Evolutionary conservation across 306 rosid species (phyloP), one percentile per base, ranked within the genome.

Genomic region (Pyrus betulifolia): DNA sequence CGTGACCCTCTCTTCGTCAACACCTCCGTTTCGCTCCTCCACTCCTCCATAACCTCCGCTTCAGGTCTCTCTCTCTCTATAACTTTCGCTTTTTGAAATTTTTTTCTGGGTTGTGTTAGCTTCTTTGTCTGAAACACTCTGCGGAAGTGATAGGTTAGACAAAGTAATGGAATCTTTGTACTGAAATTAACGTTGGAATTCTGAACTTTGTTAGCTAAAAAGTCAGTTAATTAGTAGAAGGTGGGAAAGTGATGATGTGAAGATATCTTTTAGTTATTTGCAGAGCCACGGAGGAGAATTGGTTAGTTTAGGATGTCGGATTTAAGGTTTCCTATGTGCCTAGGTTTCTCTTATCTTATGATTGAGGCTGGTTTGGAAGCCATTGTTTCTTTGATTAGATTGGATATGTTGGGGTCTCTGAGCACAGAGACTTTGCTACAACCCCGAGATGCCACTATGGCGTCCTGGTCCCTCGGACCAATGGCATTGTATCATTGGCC

Each of bases 11-110:
- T 91, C 76, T 87, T 92, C 51, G 93, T 91, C 69, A 94, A 91
- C 80, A 95, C 97, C 82, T 72, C 91, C 9, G 98, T 94, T 42
- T 94, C 98, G 31, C 98, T 94, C 73, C 86, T 94, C 25, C 98
- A 94, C 78, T 90, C 96, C 79, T 12, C 74, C 62, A 23, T 91
- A 71, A 92, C 95, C 70, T 90, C 97, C 23, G 62, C 87, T 76
- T 92, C 97, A 86, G 98, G 97, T 91, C 65, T 35, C 40, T 35
- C 40, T 35, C 40, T 35, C 5, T 74, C 13, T 2, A 6, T n/a
- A 45, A 18, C 30, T 25, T 8, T 45, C n/a, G 27, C 60, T 23
- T 69, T 64, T 7, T 1, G 6, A 15, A 15, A 3, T 12, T 22
- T 6, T 22, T 23, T 62, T 6, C 15, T 46, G n/a, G 62, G 54